Evolutionary conservation across 176 grass and related monocot species (phyloP), one percentile per base, ranked within the genome.

Genomic region (Elymus sibiricus): DNA sequence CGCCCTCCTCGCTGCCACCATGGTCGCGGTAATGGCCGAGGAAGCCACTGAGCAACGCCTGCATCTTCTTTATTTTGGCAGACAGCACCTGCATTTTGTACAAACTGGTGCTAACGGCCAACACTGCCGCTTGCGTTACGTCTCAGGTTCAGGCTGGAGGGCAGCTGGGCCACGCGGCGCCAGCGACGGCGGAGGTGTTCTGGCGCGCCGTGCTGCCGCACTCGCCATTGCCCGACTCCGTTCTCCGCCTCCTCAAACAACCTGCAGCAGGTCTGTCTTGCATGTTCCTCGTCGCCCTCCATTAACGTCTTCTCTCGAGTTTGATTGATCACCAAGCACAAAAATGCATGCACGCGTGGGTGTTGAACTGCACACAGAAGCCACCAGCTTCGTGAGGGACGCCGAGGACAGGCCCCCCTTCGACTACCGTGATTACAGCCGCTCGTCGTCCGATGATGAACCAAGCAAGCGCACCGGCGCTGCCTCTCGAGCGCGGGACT

Each of bases 121-220:
- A n/a, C n/a, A n/a, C n/a, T n/a, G n/a, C n/a, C 11, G 17, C 5
- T 39, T 15, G 70, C 2, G 31, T 62, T 62, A 51, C 9, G 34
- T 15, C 12, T 25, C 73, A 14, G 42, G 25, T 78, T 55, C 66
- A 87, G 46, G 74, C 70, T 49, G 88, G 71, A 31, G 88, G 63
- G 16, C 70, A 85, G 31, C 73, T 65, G 21, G 17, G 44, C 26
- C 21, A 87, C 40, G 89, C 84, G 5, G 89, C 43, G 14, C 80
- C 84, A 26, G 82, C 84, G 34, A 87, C 84, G 42, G 43, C 75
- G 39, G 85, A 84, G 75, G 59, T 75, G 74, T 76, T 84, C 76
- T 87, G 85, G 89, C 85, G 80, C 80, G 60, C 80, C 66, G 66
- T 83, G 79, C 64, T 87, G 56, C 80, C 84, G 11, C 79, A 7